Evolutionary conservation across 768 basidiomycete species (phyloP).

Genomic region (Dioszegia crocea): DNA sequence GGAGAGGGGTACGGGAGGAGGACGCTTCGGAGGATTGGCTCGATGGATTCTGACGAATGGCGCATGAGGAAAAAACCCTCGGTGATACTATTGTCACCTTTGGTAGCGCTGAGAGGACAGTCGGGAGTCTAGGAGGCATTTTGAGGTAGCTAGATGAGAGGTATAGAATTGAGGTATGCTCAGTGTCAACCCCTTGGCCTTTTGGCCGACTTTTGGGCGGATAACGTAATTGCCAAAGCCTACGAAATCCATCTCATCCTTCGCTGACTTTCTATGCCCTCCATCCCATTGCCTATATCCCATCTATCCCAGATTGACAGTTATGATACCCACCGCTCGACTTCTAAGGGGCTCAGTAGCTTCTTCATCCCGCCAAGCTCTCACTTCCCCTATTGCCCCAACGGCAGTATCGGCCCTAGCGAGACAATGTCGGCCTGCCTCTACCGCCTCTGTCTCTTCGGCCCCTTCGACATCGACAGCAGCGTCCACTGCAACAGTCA

Average conservation of each 20-base stretch:
- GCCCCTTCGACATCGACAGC: constrained; percentile 9
- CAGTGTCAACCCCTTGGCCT: neutral
- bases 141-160: neutral
- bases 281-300: neutral
- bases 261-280: too few relatives aligned
- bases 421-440: constrained; percentile 5
- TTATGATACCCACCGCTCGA: constrained; percentile 2
- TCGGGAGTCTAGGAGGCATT: constrained; percentile 1
- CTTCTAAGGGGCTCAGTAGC: neutral
- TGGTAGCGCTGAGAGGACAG: neutral
- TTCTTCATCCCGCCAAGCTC: neutral
- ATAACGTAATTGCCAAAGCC: neutral
- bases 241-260: too few relatives aligned
- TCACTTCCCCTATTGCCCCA: neutral
- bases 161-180: neutral
- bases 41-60: neutral
- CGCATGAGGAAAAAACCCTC: neutral
- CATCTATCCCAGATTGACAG: neutral
- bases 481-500: constrained; percentile 52
- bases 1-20: neutral
- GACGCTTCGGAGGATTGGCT: neutral
- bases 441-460: neutral
- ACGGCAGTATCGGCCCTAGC: neutral
- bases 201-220: neutral
- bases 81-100: neutral